Percentiles rank a stretch among this genome's conserved stretches.
phyloP scores from a whole-genome alignment of 2,329 filamentous ascomycete genomes.

The Coleophoma crateriformis region DNA sequence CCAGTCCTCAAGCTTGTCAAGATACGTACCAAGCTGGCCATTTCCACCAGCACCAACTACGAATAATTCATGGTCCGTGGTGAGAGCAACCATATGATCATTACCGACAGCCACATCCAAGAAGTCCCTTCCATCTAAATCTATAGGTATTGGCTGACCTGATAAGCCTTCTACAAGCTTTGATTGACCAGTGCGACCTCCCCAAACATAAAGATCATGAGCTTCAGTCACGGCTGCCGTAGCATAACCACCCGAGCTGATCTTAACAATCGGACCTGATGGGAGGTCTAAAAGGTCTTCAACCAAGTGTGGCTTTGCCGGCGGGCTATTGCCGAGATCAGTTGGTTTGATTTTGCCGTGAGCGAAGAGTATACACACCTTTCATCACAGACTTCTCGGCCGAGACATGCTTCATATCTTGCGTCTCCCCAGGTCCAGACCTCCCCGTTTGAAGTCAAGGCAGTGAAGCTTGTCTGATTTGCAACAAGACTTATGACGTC shows the following conservation, averaged over 20 bases:
- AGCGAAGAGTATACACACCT: conserved; percentile 11
- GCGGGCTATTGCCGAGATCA: conserved; percentile 30
- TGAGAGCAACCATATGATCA: conserved; percentile 52
- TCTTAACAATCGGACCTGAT: conserved; percentile 43
- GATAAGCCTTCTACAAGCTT: conserved; percentile 10
- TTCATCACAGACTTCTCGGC: conserved; percentile 33
- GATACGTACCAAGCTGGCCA: conserved; percentile 50
- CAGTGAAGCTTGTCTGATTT: conserved; percentile 31
- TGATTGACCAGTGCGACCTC: conserved; percentile 26
- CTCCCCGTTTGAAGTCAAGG: conserved; percentile 28
- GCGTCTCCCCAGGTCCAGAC: conserved; percentile 48
- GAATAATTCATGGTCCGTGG: conserved; percentile 42
- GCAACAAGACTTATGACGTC: conserved; percentile 21
- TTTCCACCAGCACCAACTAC: conserved; percentile 50
- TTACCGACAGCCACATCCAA: conserved; percentile 52
- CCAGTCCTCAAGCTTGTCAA: conserved; percentile 14
- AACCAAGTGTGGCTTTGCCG: conserved; percentile 39
- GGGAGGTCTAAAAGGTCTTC: conserved; percentile 44
- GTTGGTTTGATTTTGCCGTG: background rate
- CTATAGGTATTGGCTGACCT: conserved; percentile 16
- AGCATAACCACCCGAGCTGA: conserved; percentile 49
- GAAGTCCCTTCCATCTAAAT: conserved; percentile 43
- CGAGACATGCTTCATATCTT: conserved; percentile 51
- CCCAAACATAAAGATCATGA: conserved; percentile 58
- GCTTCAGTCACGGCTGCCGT: conserved; percentile 52